Base-by-base conservation (phyloP, 192 early-diverging fungal genomes). In the Allomyces macrogynus region DNA sequence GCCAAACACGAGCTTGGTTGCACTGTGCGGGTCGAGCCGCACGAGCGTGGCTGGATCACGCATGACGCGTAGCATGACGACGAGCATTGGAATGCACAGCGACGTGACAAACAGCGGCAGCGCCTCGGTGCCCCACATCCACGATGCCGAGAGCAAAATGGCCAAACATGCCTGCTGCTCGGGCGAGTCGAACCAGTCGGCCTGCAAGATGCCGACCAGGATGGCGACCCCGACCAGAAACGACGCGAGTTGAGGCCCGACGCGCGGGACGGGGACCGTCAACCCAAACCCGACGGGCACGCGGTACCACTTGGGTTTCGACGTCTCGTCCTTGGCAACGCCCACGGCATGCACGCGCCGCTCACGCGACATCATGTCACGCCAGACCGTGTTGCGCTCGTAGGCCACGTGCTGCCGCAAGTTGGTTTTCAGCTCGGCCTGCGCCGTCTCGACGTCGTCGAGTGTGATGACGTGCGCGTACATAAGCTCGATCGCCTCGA, bases 331-430 rank as follows among this genome's bases (percentile, higher is more conserved):
- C 12, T 14, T n/a, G 16, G 49, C 12, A 16, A 57, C 49, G 20
- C 20, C 20, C 16, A 57, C 20, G 4, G 49, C 49, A n/a, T 14
- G 16, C n/a, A 79, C 78, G 77, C 80, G 87, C 22, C 91, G 80
- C 73, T 92, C 90, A 67, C 83, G 83, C 43, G 86, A 87, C 70
- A 97, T 87, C 90, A 97, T 92, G 71, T 97, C 94, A 66, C 90
- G 79, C 94, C 94, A 97, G 24, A 97, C 84, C 0, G 94, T 97
- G 75, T 95, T 97, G 70, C 94, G 84, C 74, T 97, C 91, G 87
- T 88, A 94, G 5, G 91, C 89, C 69, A 97, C 86, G 54, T 88
- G 86, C 71, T 95, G 91, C 63, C 92, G 81, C 70, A 94, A 75
- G 71, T 89, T 82, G 23, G 78, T 73, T 65, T 87, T 85, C 32